A percentile compares a stretch with the other conserved stretches of the same genome.
Conservation (phyloP, 495 filamentous ascomycete species). For the Penicillium chermesinum region DNA sequence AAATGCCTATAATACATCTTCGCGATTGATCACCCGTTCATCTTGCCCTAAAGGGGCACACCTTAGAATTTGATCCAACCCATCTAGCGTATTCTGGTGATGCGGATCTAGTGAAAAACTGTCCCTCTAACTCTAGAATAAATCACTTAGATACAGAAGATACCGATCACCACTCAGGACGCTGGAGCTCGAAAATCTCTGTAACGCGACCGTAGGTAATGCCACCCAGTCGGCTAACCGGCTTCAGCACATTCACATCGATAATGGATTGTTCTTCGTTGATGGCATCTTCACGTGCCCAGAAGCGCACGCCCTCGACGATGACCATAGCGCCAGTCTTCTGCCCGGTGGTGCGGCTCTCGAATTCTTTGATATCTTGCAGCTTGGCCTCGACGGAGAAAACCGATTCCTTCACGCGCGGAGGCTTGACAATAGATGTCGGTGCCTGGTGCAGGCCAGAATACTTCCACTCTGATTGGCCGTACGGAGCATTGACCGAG, state of each 20-base stretch:
- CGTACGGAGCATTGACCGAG: slow-evolving; percentile 72
- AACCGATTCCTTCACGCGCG: slow-evolving; percentile 76
- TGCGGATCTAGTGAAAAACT: no score
- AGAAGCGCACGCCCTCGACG: slow-evolving; percentile 82
- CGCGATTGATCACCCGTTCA: no score
- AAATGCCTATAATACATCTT: no score
- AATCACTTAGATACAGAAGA: no score
- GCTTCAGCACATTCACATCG: slow-evolving; percentile 64
- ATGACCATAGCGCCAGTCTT: slow-evolving; percentile 69
- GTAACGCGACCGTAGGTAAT: slow-evolving; percentile 72
- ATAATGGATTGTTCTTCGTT: slow-evolving; percentile 69
- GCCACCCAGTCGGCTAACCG: slow-evolving; percentile 75
- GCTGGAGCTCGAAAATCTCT: slow-evolving; percentile 69
- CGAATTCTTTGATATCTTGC: slow-evolving; percentile 68
- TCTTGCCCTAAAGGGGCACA: no score
- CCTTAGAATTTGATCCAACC: no score
- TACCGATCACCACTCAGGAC: slow-evolving; percentile 43
- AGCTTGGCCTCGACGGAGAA: slow-evolving; percentile 78
- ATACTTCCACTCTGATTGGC: slow-evolving; percentile 74
- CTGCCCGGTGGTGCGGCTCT: slow-evolving; percentile 64
- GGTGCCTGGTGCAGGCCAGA: slow-evolving; percentile 70
- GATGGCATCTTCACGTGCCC: slow-evolving; percentile 84
- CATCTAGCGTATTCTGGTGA: no score
- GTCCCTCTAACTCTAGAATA: no score
- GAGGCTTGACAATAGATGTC: slow-evolving; percentile 58